These are phyloP conservation scores for Elymus sibiricus DNA, from an alignment of 176 grass and related monocot genomes.

Conservation along the genomic window DNA sequence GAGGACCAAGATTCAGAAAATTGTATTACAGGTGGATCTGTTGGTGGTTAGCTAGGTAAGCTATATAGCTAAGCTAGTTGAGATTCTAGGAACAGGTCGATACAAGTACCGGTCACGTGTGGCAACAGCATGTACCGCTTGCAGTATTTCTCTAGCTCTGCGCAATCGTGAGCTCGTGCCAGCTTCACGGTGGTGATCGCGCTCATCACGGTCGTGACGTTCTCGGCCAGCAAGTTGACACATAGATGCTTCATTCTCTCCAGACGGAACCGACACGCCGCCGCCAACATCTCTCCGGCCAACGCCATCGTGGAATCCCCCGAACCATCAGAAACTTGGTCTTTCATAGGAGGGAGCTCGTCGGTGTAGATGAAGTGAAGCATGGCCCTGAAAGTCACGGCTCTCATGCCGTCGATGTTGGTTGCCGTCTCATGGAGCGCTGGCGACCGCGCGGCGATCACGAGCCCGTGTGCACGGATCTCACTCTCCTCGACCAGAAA, in stretches of 20 bases:
- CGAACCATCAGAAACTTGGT: neutral
- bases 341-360: neutral
- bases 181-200: neutral
- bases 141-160: neutral
- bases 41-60: too few relatives aligned
- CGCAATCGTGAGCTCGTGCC: neutral
- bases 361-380: constrained; percentile 28
- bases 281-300: neutral
- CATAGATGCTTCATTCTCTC: neutral
- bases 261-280: neutral
- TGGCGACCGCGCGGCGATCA: neutral
- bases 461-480: neutral
- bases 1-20: too few relatives aligned
- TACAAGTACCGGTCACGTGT: neutral
- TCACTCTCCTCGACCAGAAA: neutral
- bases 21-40: too few relatives aligned
- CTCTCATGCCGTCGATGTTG: neutral
- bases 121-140: neutral
- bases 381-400: neutral
- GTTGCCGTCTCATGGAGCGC: neutral
- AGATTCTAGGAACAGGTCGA: neutral
- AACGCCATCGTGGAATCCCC: neutral
- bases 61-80: too few relatives aligned
- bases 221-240: constrained; percentile 12
- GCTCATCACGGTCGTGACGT: neutral